These are phyloP conservation scores for Botrytis squamosa DNA, from an alignment of 2,329 filamentous ascomycete genomes.

Conservation along the genomic window DNA sequence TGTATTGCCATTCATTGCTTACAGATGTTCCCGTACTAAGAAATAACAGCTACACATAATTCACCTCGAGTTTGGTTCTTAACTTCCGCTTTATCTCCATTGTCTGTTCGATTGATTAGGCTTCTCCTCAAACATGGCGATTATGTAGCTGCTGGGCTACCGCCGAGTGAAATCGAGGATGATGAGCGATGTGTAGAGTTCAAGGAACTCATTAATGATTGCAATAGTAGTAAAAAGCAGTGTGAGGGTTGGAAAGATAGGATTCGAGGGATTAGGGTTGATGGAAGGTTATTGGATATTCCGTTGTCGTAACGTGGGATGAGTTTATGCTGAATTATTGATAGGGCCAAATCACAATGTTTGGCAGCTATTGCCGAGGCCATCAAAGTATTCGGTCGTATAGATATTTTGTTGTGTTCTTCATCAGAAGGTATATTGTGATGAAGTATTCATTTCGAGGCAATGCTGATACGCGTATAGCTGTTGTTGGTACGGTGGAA, in stretches of 20 bases:
- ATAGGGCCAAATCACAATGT: conserved; percentile 40
- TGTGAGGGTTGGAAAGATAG: conserved; percentile 79
- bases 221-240: conserved; percentile 60
- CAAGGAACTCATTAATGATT: conserved; percentile 71
- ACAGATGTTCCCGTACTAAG: conserved; percentile 22
- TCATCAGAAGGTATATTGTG: conserved; percentile 69
- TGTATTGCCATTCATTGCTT: neutral
- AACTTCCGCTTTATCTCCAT: conserved; percentile 80
- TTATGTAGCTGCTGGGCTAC: conserved; percentile 80
- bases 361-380: conserved; percentile 81
- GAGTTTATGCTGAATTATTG: neutral
- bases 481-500: conserved; percentile 86
- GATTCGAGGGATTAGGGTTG: conserved; percentile 64
- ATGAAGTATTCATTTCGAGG: too few relatives aligned
- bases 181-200: conserved; percentile 76
- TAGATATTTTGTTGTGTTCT: conserved; percentile 90
- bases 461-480: conserved; percentile 43
- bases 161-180: conserved; percentile 75
- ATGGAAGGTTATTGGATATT: conserved; percentile 45
- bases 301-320: neutral
- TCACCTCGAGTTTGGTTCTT: conserved; percentile 90
- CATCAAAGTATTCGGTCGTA: conserved; percentile 75
- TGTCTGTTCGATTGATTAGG: conserved; percentile 78
- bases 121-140: conserved; percentile 88
- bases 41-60: conserved; percentile 54